These are phyloP conservation scores for Friedmanniomyces endolithicus DNA, from an alignment of 495 filamentous ascomycete species.

Conservation along the genomic window DNA sequence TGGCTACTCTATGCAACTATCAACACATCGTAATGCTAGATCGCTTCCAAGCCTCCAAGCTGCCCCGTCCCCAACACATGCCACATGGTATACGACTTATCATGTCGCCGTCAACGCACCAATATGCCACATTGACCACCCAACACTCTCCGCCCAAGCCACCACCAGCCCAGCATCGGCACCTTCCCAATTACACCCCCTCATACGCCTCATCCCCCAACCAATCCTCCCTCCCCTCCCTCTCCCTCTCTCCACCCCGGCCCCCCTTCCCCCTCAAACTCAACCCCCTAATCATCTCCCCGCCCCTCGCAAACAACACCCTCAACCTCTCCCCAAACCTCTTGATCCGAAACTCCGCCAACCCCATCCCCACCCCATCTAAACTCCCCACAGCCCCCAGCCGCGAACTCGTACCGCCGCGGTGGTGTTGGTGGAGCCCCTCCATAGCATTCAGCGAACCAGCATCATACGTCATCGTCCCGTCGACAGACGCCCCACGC, in stretches of 20 bases:
- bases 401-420: constrained; percentile 6
- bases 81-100: background rate
- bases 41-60: background rate
- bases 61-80: background rate
- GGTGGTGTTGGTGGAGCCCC: constrained; percentile 9
- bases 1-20: background rate
- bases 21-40: background rate
- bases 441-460: constrained; percentile 10
- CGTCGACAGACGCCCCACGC: background rate
- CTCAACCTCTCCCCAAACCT: constrained; percentile 25
- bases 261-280: constrained; percentile 5
- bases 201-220: constrained; percentile 16
- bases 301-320: constrained; percentile 19
- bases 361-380: constrained; percentile 25
- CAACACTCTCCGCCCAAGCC: background rate
- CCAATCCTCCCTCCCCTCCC: constrained; percentile 12
- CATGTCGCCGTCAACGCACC: background rate
- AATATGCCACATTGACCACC: background rate
- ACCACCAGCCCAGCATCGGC: background rate
- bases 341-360: constrained; percentile 24
- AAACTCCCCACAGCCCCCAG: constrained; percentile 11
- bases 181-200: constrained; percentile 13
- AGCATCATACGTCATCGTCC: constrained; percentile 10
- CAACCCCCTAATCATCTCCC: constrained; percentile 19
- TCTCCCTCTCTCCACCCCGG: background rate